Base-by-base conservation (phyloP, 2,329 filamentous ascomycete genomes). In the Colletotrichum tanaceti region DNA sequence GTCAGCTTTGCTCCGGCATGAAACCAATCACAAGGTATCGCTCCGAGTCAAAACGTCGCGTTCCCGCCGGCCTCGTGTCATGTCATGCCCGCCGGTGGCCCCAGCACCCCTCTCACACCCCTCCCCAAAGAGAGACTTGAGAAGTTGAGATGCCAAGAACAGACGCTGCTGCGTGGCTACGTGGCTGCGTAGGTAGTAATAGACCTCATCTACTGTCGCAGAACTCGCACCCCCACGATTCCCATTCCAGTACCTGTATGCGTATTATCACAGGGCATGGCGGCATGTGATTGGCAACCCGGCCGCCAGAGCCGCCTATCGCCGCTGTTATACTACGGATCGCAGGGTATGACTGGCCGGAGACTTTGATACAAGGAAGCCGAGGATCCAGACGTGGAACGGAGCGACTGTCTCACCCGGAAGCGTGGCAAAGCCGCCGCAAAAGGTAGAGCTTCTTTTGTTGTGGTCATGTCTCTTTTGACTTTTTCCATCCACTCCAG, bases 1-100 rank as follows among this genome's bases (percentile, higher is more conserved):
- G 63, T 28, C 47, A 35, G 24, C 5, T 14, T 54, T 38, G 20
- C 63, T 58, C 55, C 55, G 57, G 58, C 50, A 24, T 66, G 63
- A 66, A 66, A 66, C 63, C 32, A 38, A 20, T 47, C 28, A 7
- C 49, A 35, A 22, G 39, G 55, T 35, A 20, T 41, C 16, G n/a
- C n/a, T 18, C 38, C 39, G 32, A 60, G 55, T 35, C 53, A 16
- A 65, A 60, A 59, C 46, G 44, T n/a, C 28, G 20, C 6, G 32
- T 43, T 20, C 22, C 38, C 5, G 14, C 41, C 11, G 24, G 14
- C 20, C 5, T 22, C 20, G 50, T 39, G n/a, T 54, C 50, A 54
- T 54, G n/a, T 39, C 50, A 22, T 4, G 6, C 1, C 50, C 20
- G 32, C 11, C 10, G n/a, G 16, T 46, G 6, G 7, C n/a, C n/a